Evolutionary conservation across 1,139 yeast genomes (phyloP), one percentile per base, ranked within the genome.

Genomic region (Debaryomyces udenii): DNA sequence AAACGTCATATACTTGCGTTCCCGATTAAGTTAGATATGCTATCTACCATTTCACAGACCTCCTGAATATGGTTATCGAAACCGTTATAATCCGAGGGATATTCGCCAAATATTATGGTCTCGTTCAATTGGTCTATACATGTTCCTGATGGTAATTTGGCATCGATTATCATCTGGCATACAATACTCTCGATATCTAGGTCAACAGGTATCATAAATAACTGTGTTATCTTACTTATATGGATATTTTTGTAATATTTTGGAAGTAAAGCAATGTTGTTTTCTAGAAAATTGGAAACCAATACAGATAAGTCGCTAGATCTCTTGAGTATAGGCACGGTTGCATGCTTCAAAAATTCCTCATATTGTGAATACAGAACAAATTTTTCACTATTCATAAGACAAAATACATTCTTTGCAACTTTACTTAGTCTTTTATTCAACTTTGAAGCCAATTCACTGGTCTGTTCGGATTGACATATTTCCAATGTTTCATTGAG

Each of bases 121-220:
- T 51, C 52, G n/a, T 56, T 46, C 5, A 59, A 35, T 45, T 70
- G 76, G 52, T 72, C 70, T 20, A 72, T 63, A 34, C 52, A 57
- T 6, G 69, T 58, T 9, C 54, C 55, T 4, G 44, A 30, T 2
- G 70, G 68, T 11, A 70, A 53, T 47, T 69, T 69, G 31, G 63
- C 59, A 17, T 47, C 48, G 24, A 59, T 52, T 33, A 72, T 68
- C 76, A 72, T 70, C 17, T 53, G 53, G 24, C 59, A 52, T 6
- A 70, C 49, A 17, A 66, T 37, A 27, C 46, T 53, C 49, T 67
- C 66, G 37, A 57, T 31, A 38, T 58, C 50, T 39, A 51, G 9
- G 37, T 40, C 39, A 31, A 26, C 37, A 7, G 44, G 43, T 11
- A 55, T 40, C 2, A 50, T 43, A 45, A 59, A 46, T 32, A 59